Conservation (phyloP, 257 asterid species). For the Nicotiana tabacum region DNA sequence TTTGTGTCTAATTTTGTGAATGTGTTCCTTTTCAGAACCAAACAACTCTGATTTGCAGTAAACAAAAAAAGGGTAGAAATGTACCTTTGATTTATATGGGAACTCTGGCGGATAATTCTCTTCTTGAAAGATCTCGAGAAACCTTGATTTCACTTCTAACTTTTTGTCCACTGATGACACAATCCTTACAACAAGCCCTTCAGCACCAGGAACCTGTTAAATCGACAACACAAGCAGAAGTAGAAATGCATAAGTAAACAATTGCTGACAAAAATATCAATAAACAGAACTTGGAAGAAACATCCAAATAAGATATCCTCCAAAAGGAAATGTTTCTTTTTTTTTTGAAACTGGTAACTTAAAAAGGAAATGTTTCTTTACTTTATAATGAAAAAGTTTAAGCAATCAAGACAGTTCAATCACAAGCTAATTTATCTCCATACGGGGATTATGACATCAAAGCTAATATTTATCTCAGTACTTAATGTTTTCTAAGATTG, state of each 20-base stretch:
- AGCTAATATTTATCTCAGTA: background rate
- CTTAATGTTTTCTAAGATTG: too few relatives aligned
- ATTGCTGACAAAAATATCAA: background rate
- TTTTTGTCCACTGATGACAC: conserved; percentile 98
- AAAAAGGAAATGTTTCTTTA: background rate
- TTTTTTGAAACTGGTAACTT: too few relatives aligned
- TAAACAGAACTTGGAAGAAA: background rate
- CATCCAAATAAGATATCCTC: background rate
- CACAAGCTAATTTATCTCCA: background rate
- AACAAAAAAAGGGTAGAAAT: background rate
- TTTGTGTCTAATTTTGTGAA: background rate
- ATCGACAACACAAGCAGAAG: background rate
- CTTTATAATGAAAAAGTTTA: background rate
- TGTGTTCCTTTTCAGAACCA: background rate
- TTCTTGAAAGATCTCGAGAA: conserved; percentile 84
- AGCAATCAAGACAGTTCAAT: background rate
- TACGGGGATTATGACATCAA: background rate
- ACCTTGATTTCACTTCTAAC: conserved; percentile 89
- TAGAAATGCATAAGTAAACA: background rate
- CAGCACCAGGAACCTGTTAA: conserved; percentile 89
- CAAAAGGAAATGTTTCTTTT: background rate
- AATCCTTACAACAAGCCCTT: conserved; percentile 89
- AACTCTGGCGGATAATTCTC: conserved; percentile 80
- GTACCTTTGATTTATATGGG: conserved; percentile 91
- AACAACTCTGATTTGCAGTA: background rate